Evolutionary conservation across 805 yeast genomes (phyloP).

Genomic region (Candida maltosa): DNA sequence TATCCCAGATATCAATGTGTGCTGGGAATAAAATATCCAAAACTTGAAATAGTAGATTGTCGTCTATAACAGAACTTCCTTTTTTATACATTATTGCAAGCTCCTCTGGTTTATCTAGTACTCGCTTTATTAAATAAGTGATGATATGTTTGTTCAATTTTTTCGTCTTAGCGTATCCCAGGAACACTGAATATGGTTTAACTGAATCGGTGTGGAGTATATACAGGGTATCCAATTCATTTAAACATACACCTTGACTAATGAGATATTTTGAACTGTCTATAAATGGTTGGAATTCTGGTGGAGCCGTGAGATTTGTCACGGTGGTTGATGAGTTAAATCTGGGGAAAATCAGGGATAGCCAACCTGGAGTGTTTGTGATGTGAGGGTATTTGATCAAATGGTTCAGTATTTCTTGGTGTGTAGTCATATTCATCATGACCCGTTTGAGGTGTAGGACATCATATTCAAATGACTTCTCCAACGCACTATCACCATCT

Average conservation of each 20-base stretch:
- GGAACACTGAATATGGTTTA: slow-evolving; percentile 2
- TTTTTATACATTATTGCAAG: not conserved
- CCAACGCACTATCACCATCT: no score
- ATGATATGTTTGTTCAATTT: not conserved
- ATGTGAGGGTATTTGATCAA: slow-evolving; percentile 3
- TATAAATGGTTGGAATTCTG: not conserved
- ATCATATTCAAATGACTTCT: no score
- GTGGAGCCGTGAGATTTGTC: not conserved
- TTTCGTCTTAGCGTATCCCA: not conserved
- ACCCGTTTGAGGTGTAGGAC: slow-evolving; percentile 1
- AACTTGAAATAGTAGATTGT: not conserved
- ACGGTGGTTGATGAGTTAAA: slow-evolving; percentile 1
- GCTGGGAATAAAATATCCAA: not conserved
- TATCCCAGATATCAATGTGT: no score
- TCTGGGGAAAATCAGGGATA: slow-evolving; percentile 5
- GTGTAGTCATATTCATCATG: no score
- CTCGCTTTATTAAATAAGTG: not conserved
- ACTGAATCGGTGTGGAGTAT: slow-evolving; percentile 1
- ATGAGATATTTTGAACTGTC: not conserved
- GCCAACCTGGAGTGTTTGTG: slow-evolving; percentile 5
- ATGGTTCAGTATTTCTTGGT: no score
- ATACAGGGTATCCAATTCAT: slow-evolving; percentile 5
- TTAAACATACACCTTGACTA: not conserved
- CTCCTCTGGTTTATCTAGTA: not conserved
- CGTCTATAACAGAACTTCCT: not conserved